These are phyloP conservation scores for Kockiozyma suomiensis DNA, from an alignment of 805 yeast species.

Conservation along the genomic window DNA sequence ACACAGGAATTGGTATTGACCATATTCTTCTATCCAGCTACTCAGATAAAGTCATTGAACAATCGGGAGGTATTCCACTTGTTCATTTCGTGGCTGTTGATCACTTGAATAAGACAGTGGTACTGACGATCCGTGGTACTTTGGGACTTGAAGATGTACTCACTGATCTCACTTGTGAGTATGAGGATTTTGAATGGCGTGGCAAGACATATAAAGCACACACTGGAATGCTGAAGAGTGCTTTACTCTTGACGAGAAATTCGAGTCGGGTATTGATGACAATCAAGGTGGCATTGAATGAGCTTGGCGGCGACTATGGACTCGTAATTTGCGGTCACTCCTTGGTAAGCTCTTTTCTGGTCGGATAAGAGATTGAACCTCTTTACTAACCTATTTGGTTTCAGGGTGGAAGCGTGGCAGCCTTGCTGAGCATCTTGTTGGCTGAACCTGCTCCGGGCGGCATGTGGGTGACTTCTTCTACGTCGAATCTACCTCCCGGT, in stretches of 20 bases:
- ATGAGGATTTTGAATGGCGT: constrained; percentile 40
- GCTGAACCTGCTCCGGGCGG: constrained; percentile 32
- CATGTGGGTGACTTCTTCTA: constrained; percentile 35
- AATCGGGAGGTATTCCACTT: constrained; percentile 40
- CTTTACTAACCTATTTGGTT: too few relatives aligned
- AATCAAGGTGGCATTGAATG: constrained; percentile 37
- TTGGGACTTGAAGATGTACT: constrained; percentile 42
- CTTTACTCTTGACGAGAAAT: constrained; percentile 34
- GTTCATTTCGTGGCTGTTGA: constrained; percentile 42
- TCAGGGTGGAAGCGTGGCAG: constrained; percentile 43
- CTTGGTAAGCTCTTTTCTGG: constrained; percentile 19
- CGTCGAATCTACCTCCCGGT: constrained; percentile 38
- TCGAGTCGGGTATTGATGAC: constrained; percentile 38
- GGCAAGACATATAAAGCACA: constrained; percentile 40
- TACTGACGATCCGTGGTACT: constrained; percentile 43
- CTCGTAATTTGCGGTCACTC: constrained; percentile 44
- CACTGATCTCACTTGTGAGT: constrained; percentile 42
- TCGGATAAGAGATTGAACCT: too few relatives aligned
- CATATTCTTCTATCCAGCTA: constrained; percentile 42
- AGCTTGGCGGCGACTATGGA: constrained; percentile 40
- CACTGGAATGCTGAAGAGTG: constrained; percentile 42
- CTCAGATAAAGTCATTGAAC: constrained; percentile 36
- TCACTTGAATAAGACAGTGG: constrained; percentile 41
- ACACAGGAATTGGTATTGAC: constrained; percentile 39
- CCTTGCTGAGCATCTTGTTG: constrained; percentile 39